These are phyloP conservation scores for Tetrahymena malaccensis DNA, from an alignment of 73 alveolate species.

Conservation along the genomic window DNA sequence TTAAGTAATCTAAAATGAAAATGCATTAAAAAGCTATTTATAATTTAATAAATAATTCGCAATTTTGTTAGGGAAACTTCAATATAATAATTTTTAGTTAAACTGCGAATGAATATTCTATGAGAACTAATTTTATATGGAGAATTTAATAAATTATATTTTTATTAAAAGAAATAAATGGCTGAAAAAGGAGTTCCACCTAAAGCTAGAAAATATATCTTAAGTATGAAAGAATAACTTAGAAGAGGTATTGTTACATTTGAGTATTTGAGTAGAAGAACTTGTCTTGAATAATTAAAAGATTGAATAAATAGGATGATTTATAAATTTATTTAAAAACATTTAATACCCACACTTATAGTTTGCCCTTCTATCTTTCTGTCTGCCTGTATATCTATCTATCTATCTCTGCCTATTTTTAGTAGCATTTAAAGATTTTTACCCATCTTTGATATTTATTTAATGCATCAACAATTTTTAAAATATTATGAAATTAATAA, in stretches of 20 bases:
- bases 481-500: too few relatives aligned
- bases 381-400: not conserved
- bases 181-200: constrained; percentile 57
- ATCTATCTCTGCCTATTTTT: too few relatives aligned
- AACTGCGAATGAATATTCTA: not conserved
- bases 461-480: too few relatives aligned
- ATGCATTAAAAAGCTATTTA: not conserved
- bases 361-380: not conserved
- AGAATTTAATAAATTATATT: too few relatives aligned
- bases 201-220: constrained; percentile 43
- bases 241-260: constrained; percentile 61
- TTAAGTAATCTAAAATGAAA: too few relatives aligned
- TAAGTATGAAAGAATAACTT: constrained; percentile 49
- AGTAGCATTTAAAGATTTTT: too few relatives aligned
- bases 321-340: not conserved
- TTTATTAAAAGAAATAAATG: constrained; percentile 36
- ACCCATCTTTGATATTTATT: too few relatives aligned
- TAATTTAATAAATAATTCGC: too few relatives aligned
- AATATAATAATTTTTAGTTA: not conserved
- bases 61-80: not conserved
- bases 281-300: constrained; percentile 9
- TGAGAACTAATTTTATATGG: not conserved
- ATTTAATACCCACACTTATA: not conserved
- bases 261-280: constrained; percentile 59
- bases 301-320: not conserved